Percentiles rank a stretch among this genome's conserved stretches.
These are phyloP conservation scores for Solanum appendiculatum DNA, from an alignment of 257 asterid genomes.

Conservation along the genomic window DNA sequence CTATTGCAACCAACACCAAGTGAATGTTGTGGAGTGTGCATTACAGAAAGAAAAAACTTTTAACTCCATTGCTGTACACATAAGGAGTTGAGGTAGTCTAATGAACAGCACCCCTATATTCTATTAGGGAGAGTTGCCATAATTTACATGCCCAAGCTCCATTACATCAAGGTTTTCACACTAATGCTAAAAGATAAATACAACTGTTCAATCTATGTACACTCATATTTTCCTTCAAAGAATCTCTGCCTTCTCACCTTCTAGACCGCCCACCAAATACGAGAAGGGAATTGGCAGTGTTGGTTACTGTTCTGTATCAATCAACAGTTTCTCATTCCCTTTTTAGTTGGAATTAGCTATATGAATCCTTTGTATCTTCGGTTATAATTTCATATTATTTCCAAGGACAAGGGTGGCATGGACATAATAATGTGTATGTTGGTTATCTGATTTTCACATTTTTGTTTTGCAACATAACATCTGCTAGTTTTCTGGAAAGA, in stretches of 20 bases:
- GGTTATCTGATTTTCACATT: background rate
- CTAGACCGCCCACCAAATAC: background rate
- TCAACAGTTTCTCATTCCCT: background rate
- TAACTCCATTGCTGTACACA: background rate
- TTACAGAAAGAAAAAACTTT: background rate
- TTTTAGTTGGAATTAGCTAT: background rate
- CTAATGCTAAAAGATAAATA: background rate
- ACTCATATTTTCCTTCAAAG: background rate
- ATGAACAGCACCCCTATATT: background rate
- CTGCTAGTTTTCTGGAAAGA: background rate
- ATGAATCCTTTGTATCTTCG: background rate
- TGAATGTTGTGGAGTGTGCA: background rate
- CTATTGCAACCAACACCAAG: background rate
- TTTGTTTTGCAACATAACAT: background rate
- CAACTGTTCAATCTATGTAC: background rate
- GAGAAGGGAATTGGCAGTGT: background rate
- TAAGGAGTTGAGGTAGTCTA: background rate
- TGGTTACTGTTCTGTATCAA: background rate
- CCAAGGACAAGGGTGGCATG: background rate
- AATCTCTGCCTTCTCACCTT: background rate
- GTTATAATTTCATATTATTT: background rate
- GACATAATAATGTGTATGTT: background rate
- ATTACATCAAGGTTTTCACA: background rate
- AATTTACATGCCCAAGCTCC: background rate
- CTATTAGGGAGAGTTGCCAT: background rate